These are phyloP conservation scores for Ogataea chonburiensis DNA, from an alignment of 805 yeast genomes.

Conservation along the genomic window DNA sequence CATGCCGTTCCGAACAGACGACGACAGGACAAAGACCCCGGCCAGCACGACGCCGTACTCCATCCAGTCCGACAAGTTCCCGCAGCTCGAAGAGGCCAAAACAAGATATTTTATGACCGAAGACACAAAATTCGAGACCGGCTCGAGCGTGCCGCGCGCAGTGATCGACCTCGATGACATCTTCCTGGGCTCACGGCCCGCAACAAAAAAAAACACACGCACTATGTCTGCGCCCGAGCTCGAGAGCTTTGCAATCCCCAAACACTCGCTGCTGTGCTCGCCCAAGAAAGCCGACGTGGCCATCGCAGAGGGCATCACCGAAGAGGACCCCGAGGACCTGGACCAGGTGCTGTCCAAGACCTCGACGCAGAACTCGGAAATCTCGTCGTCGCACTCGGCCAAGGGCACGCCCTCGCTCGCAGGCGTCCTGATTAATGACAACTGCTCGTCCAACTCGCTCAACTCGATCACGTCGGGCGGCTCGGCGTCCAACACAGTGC, in stretches of 20 bases:
- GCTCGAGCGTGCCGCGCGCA: slow-evolving; percentile 33
- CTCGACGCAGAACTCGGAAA: slow-evolving; percentile 22
- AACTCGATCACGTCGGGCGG: slow-evolving; percentile 25
- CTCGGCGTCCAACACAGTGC: slow-evolving; percentile 16
- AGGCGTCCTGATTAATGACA: slow-evolving; percentile 22
- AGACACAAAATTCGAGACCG: slow-evolving; percentile 29
- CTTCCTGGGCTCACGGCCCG: slow-evolving; percentile 16
- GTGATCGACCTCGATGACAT: slow-evolving; percentile 37
- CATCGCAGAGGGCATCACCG: slow-evolving; percentile 31
- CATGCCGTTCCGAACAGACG: slow-evolving; percentile 2
- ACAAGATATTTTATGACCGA: slow-evolving; percentile 34
- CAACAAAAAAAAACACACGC: slow-evolving; percentile 16
- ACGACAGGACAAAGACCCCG: slow-evolving; percentile 1
- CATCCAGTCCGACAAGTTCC: slow-evolving; percentile 9
- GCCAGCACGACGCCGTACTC: slow-evolving; percentile 15
- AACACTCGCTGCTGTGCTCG: slow-evolving; percentile 31
- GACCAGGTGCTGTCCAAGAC: slow-evolving; percentile 14
- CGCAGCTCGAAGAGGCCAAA: slow-evolving; percentile 8
- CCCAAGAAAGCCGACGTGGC: slow-evolving; percentile 33
- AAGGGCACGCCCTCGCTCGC: slow-evolving; percentile 21
- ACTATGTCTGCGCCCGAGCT: slow-evolving; percentile 23
- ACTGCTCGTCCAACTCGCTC: slow-evolving; percentile 29
- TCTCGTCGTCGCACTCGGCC: slow-evolving; percentile 21
- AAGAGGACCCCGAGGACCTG: slow-evolving; percentile 24
- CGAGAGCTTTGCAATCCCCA: slow-evolving; percentile 25